Conservation (phyloP, 192 early-diverging fungal species). For the Umbelopsis sp. region DNA sequence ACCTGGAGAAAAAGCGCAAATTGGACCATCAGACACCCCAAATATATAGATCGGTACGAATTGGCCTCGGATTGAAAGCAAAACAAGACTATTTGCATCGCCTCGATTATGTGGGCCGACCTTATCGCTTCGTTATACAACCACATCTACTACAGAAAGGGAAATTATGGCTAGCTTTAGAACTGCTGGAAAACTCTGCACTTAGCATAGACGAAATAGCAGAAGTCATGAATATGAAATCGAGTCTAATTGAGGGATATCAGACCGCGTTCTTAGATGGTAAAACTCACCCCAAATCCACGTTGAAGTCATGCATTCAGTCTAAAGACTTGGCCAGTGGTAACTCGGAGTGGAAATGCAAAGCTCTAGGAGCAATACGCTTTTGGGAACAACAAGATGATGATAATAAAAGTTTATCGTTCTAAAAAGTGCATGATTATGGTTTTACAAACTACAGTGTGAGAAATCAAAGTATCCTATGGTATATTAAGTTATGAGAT, state of each 20-base stretch:
- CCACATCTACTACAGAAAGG: constrained; percentile 33
- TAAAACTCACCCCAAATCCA: neutral
- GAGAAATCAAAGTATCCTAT: too few species aligned
- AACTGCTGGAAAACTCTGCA: neutral
- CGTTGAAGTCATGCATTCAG: constrained; percentile 4
- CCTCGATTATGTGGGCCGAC: constrained; percentile 21
- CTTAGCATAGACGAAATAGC: constrained; percentile 8
- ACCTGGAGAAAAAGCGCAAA: neutral
- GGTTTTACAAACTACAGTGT: too few species aligned
- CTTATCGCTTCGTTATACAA: constrained; percentile 30
- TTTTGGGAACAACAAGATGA: constrained; percentile 15
- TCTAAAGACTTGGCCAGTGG: constrained; percentile 24
- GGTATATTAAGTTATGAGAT: too few species aligned
- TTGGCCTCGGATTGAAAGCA: constrained; percentile 31
- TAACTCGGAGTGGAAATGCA: constrained; percentile 11
- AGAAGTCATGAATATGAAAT: neutral
- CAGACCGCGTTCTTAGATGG: constrained; percentile 20
- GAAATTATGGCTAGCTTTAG: constrained; percentile 30
- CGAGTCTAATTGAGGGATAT: constrained; percentile 6
- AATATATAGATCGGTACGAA: constrained; percentile 23
- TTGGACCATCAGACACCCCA: neutral
- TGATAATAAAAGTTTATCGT: neutral
- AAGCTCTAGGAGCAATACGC: constrained; percentile 23
- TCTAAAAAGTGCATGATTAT: too few species aligned
- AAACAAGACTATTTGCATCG: neutral